Base-by-base conservation (phyloP, 148 eudicot genomes). In the Amaranthus palmeri region DNA sequence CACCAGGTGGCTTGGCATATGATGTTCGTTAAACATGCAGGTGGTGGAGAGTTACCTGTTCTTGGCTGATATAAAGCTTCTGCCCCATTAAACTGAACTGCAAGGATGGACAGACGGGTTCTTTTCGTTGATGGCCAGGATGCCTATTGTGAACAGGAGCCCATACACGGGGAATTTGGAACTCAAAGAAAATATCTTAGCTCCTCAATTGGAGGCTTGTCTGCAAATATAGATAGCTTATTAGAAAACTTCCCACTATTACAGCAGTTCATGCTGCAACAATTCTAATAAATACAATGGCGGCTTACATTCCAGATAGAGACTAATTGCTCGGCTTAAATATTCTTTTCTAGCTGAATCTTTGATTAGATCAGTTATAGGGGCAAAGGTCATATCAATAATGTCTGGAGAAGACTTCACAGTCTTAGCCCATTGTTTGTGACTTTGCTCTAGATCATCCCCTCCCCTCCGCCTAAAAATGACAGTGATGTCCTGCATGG, bases 61-160 rank as follows among this genome's bases (percentile, higher is more conserved):
- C 96, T 83, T 87, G 93, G 90, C 90, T 88, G 67, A 93, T 72
- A 71, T 93, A 90, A 68, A 93, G 92, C 86, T 93, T 93, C 72
- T 87, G 96, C 13, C 98, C 98, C 96, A 93, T 93, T 77, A 93
- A 82, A 85, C 98, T 93, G 78, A 93, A 93, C 81, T 93, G 98
- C 83, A 93, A 80, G 52, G 90, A 85, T 44, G 93, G 98, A 76
- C 98, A 93, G 54, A 93, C 93, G 64, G 98, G 98, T 71, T 93
- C 98, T 84, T 90, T 93, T 76, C 98, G 85, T 62, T 67, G 86
- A 53, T 79, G 87, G 74, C 96, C 93, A 48, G 90, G 86, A 77
- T 87, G 86, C 74, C 81, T 83, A 78, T 88, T 88, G 72, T 73
- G 86, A 57, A 84, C 67, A 53, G 98, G 98, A 52, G 98, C 98